Conservation (phyloP, 345 rosid species). For the thale cress (Arabidopsis thaliana) region DNA sequence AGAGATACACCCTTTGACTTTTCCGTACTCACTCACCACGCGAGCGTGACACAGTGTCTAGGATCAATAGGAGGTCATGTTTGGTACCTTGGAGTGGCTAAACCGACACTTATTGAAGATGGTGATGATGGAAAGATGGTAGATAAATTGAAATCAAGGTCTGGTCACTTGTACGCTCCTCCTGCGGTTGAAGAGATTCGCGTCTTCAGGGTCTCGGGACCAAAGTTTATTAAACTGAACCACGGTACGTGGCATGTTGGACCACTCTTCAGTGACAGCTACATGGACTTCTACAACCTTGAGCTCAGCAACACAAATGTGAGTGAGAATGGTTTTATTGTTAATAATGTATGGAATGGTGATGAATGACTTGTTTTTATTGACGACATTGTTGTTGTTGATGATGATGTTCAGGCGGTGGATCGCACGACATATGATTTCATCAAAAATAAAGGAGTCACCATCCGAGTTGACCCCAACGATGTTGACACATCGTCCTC, state of each 20-base stretch:
- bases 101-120: slow-evolving; percentile 57
- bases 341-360: too few species aligned
- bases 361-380: too few species aligned
- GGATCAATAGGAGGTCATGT: slow-evolving; percentile 76
- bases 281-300: slow-evolving; percentile 82
- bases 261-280: slow-evolving; percentile 59
- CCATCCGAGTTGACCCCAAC: too few species aligned
- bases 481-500: too few species aligned
- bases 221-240: slow-evolving; percentile 72
- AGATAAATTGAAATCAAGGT: slow-evolving; percentile 41
- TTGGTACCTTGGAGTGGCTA: slow-evolving; percentile 87
- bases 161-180: slow-evolving; percentile 68
- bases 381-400: neutral
- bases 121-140: slow-evolving; percentile 28
- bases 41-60: slow-evolving; percentile 85
- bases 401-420: slow-evolving; percentile 45
- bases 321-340: slow-evolving; percentile 28
- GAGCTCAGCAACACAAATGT: slow-evolving; percentile 86
- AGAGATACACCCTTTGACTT: slow-evolving; percentile 53
- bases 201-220: slow-evolving; percentile 68
- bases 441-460: too few species aligned
- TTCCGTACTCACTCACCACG: slow-evolving; percentile 72
- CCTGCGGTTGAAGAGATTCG: slow-evolving; percentile 63
- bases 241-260: slow-evolving; percentile 91
- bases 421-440: too few species aligned